Conservation (phyloP, 2,329 filamentous ascomycete genomes). For the Clarireedia paspali region DNA sequence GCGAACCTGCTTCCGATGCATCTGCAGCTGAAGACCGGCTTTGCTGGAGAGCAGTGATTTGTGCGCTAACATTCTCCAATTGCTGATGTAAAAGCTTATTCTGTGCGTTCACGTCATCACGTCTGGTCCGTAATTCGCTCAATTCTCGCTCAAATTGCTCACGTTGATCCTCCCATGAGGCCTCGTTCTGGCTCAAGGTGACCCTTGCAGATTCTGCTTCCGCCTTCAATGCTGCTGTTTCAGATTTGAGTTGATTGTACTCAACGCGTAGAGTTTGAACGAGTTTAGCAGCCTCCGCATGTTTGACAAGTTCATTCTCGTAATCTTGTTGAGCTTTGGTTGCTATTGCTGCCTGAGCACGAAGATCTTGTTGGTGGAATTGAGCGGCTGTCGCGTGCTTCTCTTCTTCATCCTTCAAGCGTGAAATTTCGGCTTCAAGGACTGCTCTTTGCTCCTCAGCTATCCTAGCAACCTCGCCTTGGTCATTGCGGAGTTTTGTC, state of each 20-base stretch:
- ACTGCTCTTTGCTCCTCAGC: constrained; percentile 76
- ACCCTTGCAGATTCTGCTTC: constrained; percentile 83
- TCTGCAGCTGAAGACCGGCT: constrained; percentile 56
- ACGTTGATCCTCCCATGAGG: constrained; percentile 79
- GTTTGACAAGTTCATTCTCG: constrained; percentile 87
- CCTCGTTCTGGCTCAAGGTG: constrained; percentile 69
- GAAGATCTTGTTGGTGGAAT: constrained; percentile 84
- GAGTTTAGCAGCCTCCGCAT: constrained; percentile 86
- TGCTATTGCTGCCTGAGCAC: constrained; percentile 88
- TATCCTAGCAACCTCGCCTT: constrained; percentile 63
- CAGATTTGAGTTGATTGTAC: constrained; percentile 72
- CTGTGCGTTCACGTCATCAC: constrained; percentile 79
- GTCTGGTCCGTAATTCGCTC: constrained; percentile 65
- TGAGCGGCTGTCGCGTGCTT: constrained; percentile 71
- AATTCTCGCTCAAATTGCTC: constrained; percentile 80
- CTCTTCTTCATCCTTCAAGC: constrained; percentile 78
- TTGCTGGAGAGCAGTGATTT: constrained; percentile 74
- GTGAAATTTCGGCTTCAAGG: constrained; percentile 69
- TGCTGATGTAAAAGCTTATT: constrained; percentile 88
- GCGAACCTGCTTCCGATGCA: constrained; percentile 36
- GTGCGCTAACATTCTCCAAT: constrained; percentile 71
- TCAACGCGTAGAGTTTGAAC: constrained; percentile 73
- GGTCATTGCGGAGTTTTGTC: constrained; percentile 68
- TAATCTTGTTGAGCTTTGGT: constrained; percentile 92
- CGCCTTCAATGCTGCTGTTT: constrained; percentile 65